phyloP scores from a whole-genome alignment of 2,329 filamentous ascomycete species.

The Fusarium buharicum region DNA sequence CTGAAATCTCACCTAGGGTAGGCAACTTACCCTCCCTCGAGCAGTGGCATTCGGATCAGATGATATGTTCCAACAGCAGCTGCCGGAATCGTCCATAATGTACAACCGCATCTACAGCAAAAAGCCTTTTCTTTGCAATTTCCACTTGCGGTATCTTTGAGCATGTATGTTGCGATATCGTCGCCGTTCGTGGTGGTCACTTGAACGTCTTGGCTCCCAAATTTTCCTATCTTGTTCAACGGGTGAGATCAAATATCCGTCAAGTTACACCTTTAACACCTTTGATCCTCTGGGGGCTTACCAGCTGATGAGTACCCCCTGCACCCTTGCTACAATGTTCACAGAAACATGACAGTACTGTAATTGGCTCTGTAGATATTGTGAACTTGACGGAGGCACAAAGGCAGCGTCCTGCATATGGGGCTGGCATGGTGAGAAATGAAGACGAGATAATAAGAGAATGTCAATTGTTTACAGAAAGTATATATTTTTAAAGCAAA shows the following conservation, averaged over 20 bases:
- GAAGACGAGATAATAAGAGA: neutral
- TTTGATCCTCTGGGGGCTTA: neutral
- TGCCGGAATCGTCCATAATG: slow-evolving; percentile 45
- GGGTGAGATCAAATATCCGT: neutral
- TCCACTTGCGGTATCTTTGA: slow-evolving; percentile 44
- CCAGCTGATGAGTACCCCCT: slow-evolving; percentile 35
- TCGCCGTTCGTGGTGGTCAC: neutral
- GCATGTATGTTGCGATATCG: slow-evolving; percentile 26
- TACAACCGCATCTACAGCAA: slow-evolving; percentile 42
- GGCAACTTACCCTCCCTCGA: slow-evolving; percentile 41
- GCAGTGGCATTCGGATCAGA: slow-evolving; percentile 41
- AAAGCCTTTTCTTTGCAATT: slow-evolving; percentile 43
- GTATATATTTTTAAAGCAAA: too few relatives aligned
- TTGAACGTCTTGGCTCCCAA: slow-evolving; percentile 23
- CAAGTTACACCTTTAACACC: fast-evolving
- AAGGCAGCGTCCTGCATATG: slow-evolving; percentile 36
- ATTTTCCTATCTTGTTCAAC: slow-evolving; percentile 44
- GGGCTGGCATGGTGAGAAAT: slow-evolving; percentile 15
- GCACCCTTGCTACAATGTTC: slow-evolving; percentile 37
- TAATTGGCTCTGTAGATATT: slow-evolving; percentile 24
- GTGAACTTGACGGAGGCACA: slow-evolving; percentile 26
- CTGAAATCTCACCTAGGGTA: neutral
- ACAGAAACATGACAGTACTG: slow-evolving; percentile 39
- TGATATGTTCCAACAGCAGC: slow-evolving; percentile 40
- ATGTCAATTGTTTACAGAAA: too few relatives aligned